Evolutionary conservation across 2,329 filamentous ascomycete genomes (phyloP), one percentile per base, ranked within the genome.

Genomic region (Cladosporium sp.): DNA sequence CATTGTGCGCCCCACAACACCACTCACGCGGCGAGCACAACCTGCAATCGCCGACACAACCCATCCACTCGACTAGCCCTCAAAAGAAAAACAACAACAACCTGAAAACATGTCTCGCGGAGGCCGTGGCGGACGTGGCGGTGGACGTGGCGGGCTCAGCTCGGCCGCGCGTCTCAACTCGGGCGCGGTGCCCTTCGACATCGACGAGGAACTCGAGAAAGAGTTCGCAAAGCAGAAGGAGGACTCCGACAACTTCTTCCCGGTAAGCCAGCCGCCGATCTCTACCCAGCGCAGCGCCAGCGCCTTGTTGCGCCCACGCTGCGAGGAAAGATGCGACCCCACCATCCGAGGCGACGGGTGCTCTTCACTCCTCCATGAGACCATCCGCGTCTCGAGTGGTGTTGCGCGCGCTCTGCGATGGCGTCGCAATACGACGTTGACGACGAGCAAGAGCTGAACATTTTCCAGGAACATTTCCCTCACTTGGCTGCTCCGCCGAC

Each of bases 401-500:
- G 32, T 58, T 15, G 55, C 62, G 62, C 62, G 62, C 38, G 62
- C 62, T n/a, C 28, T 28, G 41, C 52, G 24, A 64, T 62, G 59
- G 59, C 28, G 44, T 62, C 28, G 30, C 59, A 52, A 36, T 62
- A 41, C n/a, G 62, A 58, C 28, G 38, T 51, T n/a, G 62, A 65
- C 41, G 62, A 65, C 47, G 54, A 49, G 62, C 54, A 65, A 49
- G 62, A 65, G 36, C 62, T 65, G 41, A 65, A 65, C 47, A 41
- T 65, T 21, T 65, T 65, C 41, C 54, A 65, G 62, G 54, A 65
- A 65, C 47, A 65, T 12, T 65, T 65, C 62, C 62, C 62, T 30
- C 62, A 65, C 54, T 41, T 65, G 24, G 62, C 62, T 36, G 54
- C 54, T 21, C 62, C 62, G 55, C 54, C 62, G 7, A 65, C 36